Evolutionary conservation across 2,329 filamentous ascomycete species (phyloP), one percentile per base, ranked within the genome.

Genomic region (Simplicillium sp.): DNA sequence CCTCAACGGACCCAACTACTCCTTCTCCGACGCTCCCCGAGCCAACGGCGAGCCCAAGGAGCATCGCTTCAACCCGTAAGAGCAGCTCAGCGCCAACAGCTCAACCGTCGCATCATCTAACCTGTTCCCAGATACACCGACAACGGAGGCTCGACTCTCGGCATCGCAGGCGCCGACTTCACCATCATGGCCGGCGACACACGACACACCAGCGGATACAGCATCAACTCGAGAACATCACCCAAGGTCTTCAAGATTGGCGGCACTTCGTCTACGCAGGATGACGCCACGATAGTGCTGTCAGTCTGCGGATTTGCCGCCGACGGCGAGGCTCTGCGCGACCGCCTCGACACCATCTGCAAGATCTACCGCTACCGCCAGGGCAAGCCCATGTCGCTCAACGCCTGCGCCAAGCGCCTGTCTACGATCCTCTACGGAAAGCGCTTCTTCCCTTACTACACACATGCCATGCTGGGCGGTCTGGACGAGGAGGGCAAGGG

Each of bases 341-440:
- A 97, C 68, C 85, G 87, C 49, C 78, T 97, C 48, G 90, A 97
- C 61, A 82, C 87, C 48, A 80, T 95, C 57, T 92, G 94, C 73
- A 97, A 95, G 74, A 94, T 97, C 83, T 97, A 97, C 78, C 86
- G 85, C 56, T 96, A 96, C 72, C 88, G 94, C 62, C 90, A 97
- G 64, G 87, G 87, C 65, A 98, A 97, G 73, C 80, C 87, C 50
- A 98, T 98, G 83, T 83, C 79, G 48, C 84, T 97, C 57, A 83
- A 87, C 56, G 92, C 92, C 37, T 97, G 90, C 66, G 94, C 92
- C 42, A 90, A 97, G 68, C 82, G 90, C 42, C 75, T 98, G 46
- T 90, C 87, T 33, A 96, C 94, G 36, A 94, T 98, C 50, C 80
- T 98, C 43, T 98, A 98, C 72, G 75, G 82, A 64, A 97, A 97